Percentiles rank a stretch among this genome's conserved stretches.
Conservation (phyloP, 345 rosid genomes). For the Hibiscus syriacus region DNA sequence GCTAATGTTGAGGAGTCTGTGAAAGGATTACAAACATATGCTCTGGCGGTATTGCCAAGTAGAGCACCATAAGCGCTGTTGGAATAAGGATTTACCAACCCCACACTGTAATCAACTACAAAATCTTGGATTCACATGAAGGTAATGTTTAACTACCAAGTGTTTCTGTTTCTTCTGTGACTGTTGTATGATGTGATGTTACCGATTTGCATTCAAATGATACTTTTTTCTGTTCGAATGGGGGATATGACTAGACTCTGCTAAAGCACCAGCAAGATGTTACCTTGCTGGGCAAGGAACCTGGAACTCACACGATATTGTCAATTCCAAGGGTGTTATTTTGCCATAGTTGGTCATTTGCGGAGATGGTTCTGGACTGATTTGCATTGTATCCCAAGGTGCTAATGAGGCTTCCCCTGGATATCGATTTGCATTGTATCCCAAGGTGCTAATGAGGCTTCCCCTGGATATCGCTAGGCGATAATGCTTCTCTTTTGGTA, state of each 20-base stretch:
- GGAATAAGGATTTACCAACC: slow-evolving; percentile 71
- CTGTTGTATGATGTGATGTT: neutral
- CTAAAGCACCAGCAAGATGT: neutral
- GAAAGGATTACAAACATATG: slow-evolving; percentile 56
- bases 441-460: neutral
- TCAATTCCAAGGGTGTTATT: neutral
- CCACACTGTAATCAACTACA: slow-evolving; percentile 72
- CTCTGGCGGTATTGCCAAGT: slow-evolving; percentile 64
- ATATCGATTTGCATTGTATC: neutral
- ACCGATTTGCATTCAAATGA: neutral
- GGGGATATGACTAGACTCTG: neutral
- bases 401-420: neutral
- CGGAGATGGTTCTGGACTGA: neutral
- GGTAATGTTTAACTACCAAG: slow-evolving; percentile 24
- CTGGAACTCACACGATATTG: neutral
- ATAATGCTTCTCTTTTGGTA: neutral
- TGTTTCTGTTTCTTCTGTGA: neutral
- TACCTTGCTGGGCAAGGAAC: neutral
- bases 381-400: neutral
- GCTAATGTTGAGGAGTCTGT: slow-evolving; percentile 56
- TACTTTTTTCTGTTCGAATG: neutral
- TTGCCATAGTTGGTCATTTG: neutral
- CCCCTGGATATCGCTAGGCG: neutral
- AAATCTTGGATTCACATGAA: slow-evolving; percentile 47
- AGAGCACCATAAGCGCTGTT: slow-evolving; percentile 66